Base-by-base conservation (phyloP, 805 yeast genomes). In the Metschnikowia koreensis region DNA sequence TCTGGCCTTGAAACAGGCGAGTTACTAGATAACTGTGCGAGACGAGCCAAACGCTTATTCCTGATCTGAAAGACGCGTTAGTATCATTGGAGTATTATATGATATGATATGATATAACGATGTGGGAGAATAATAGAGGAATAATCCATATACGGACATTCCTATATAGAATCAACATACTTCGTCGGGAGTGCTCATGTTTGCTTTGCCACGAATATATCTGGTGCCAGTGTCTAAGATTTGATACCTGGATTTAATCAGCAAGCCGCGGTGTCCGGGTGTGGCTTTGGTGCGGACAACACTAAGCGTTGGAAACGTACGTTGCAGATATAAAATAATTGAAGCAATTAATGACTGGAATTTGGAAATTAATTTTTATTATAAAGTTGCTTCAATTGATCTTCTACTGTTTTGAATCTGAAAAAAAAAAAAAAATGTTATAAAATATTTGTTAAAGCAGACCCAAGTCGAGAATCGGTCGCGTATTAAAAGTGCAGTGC, bases 1-100 rank as follows among this genome's bases (percentile, higher is more conserved):
- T 44, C 8, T 12, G 52, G 44, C 29, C 28, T 38, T 13, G 47
- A 38, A 11, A 46, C 38, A 41, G 52, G 50, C 27, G 50, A 22
- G 41, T 11, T 43, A 44, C 41, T 44, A 44, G 57, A 53, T 16
- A 34, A n/a, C 46, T 53, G 57, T 17, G 60, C 74, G 51, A 82
- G 69, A 52, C 73, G 74, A 6, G 87, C 87, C 56, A 82, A 67
- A 42, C 87, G 65, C 56, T 78, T 79, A 47, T 78, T 77, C 51
- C 82, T 68, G 28, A 79, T 79, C 79, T 76, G 53, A 46, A 31
- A 6, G 33, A 33, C n/a, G 26, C 15, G 51, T 47, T 47, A 47
- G 46, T 15, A 42, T 33, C 10, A 8, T 8, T 41, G n/a, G 44
- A 9, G 3, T 4, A 22, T 28, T 22, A n/a, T 11, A 16, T 22